A percentile compares a stretch with the other conserved stretches of the same genome.
Conservation (phyloP, 2,329 filamentous ascomycete genomes). For the Penicillium verrucosum region DNA sequence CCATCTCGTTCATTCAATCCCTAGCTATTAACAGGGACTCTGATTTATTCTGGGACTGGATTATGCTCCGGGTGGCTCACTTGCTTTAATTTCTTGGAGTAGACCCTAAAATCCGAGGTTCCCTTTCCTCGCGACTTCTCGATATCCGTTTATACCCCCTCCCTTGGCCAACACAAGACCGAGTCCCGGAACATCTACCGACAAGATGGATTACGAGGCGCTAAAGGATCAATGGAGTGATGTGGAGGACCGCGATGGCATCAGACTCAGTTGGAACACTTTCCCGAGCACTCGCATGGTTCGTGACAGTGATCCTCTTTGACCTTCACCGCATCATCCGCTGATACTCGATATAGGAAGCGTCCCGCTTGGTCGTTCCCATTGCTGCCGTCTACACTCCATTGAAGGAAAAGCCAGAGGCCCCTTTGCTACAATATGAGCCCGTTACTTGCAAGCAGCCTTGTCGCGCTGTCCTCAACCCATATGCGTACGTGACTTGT, state of each 20-base stretch:
- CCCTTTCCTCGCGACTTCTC: conserved; percentile 16
- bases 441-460: conserved; percentile 95
- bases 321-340: conserved; percentile 16
- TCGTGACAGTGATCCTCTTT: conserved; percentile 31
- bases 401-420: conserved; percentile 85
- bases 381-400: conserved; percentile 96
- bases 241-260: conserved; percentile 92
- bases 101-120: conserved; percentile 16
- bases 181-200: conserved; percentile 20
- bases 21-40: conserved; percentile 30
- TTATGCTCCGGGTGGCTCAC: conserved; percentile 30
- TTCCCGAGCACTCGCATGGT: conserved; percentile 98
- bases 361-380: conserved; percentile 87
- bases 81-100: conserved; percentile 23
- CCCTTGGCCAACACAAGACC: conserved; percentile 25
- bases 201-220: conserved; percentile 82
- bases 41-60: conserved; percentile 25
- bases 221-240: conserved; percentile 96
- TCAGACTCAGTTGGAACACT: conserved; percentile 97
- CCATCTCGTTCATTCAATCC: conserved; percentile 28
- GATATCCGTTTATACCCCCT: conserved; percentile 21
- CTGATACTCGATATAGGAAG: conserved; percentile 63
- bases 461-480: conserved; percentile 92
- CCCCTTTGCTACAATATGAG: conserved; percentile 88
- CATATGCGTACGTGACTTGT: conserved; percentile 71